Percentiles rank a stretch among this genome's conserved stretches.
These are phyloP conservation scores for Neocallimastix lanati DNA, from an alignment of 192 early-diverging fungal genomes.

Conservation along the genomic window DNA sequence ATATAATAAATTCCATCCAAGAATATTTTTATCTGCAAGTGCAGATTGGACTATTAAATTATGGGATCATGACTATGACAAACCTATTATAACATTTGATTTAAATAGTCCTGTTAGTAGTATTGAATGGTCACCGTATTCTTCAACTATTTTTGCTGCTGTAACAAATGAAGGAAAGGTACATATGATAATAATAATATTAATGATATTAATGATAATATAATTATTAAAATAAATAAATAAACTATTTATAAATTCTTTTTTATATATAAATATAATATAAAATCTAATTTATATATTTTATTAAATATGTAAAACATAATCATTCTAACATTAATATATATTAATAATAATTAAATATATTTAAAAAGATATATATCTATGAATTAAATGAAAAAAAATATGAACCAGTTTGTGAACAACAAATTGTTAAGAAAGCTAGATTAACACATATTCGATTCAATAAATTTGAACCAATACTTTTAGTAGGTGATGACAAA, in stretches of 20 bases:
- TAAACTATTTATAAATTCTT: no score
- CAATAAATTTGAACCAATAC: conserved; percentile 35
- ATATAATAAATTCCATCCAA: conserved; percentile 33
- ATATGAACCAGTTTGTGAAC: conserved; percentile 40
- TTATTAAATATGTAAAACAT: no score
- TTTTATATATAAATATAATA: no score
- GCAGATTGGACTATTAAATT: conserved; percentile 46
- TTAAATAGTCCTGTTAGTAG: conserved; percentile 31
- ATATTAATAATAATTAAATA: background rate
- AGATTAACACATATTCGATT: conserved; percentile 40
- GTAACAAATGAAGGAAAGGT: conserved; percentile 41
- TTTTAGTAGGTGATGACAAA: conserved; percentile 38
- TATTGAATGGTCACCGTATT: conserved; percentile 46
- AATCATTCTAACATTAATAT: no score
- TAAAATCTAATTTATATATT: no score
- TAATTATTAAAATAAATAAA: background rate
- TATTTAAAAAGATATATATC: conserved; percentile 25
- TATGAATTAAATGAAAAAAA: conserved; percentile 43
- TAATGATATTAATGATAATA: conserved; percentile 2
- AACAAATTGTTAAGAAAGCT: conserved; percentile 33
- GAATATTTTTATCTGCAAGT: conserved; percentile 29
- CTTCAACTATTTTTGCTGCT: conserved; percentile 39
- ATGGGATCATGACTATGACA: conserved; percentile 31
- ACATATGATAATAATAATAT: background rate
- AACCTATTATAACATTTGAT: conserved; percentile 40